Evolutionary conservation across 108 stramenopile species (phyloP).

Genomic region (Schizochytrium sp.): DNA sequence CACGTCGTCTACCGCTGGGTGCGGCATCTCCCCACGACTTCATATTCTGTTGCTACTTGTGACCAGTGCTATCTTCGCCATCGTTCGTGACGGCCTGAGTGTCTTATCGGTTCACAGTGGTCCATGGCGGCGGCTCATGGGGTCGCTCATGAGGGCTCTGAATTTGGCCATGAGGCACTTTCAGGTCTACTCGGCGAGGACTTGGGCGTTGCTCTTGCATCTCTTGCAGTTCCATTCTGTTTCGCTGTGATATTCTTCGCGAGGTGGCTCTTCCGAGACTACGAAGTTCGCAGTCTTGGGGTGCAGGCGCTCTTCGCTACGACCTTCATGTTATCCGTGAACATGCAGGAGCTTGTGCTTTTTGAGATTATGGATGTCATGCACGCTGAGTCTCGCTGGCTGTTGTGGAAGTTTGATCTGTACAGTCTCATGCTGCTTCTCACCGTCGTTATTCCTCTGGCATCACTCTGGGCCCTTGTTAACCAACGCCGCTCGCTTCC

Average conservation of each 20-base stretch:
- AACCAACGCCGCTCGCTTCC: not conserved
- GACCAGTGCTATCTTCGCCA: no score
- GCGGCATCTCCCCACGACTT: no score
- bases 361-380: conserved; percentile 51
- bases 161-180: no score
- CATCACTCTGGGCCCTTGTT: not conserved
- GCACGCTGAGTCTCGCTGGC: conserved; percentile 51
- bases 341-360: conserved; percentile 38
- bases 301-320: conserved; percentile 49
- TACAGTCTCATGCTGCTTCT: conserved; percentile 27
- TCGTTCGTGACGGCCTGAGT: no score
- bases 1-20: no score
- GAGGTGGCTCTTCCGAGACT: conserved; percentile 54
- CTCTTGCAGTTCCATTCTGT: not conserved
- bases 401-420: conserved; percentile 51
- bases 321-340: conserved; percentile 35
- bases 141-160: no score
- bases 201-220: not conserved
- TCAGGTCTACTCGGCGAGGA: not conserved
- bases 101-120: no score
- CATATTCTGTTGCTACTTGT: no score
- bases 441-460: conserved; percentile 29
- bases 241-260: conserved; percentile 42
- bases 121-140: no score
- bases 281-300: conserved; percentile 23